These are phyloP conservation scores for Strobilomyces confusus DNA, from an alignment of 768 basidiomycete genomes.

Conservation along the genomic window DNA sequence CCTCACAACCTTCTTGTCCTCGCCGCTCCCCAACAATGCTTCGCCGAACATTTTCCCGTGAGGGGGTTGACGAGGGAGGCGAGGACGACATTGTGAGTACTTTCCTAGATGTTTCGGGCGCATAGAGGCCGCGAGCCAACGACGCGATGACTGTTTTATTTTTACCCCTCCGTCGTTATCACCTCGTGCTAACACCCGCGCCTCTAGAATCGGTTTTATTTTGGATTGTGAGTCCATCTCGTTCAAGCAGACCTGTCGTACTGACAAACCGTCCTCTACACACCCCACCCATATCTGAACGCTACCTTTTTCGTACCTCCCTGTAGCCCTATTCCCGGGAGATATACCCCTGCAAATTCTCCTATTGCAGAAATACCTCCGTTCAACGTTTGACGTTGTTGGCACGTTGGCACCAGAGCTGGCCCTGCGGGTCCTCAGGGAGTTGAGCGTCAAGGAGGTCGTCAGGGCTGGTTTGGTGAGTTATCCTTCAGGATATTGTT, in stretches of 20 bases:
- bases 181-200: constrained; percentile 1
- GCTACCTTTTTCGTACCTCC: constrained; percentile 3
- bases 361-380: constrained; percentile 78
- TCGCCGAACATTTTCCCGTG: no score
- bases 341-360: constrained; percentile 83
- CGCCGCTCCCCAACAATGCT: no score
- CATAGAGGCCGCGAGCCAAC: background rate
- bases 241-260: background rate
- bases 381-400: constrained; percentile 79
- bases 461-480: constrained; percentile 43
- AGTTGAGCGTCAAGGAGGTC: constrained; percentile 57
- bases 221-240: constrained; percentile 21
- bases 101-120: background rate
- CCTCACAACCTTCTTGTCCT: no score
- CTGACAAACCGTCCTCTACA: constrained; percentile 8
- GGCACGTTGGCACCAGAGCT: constrained; percentile 66
- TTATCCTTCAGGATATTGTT: background rate
- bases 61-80: no score
- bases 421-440: constrained; percentile 58
- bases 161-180: background rate
- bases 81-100: no score
- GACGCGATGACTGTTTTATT: background rate
- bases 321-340: constrained; percentile 70
- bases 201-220: constrained; percentile 25
- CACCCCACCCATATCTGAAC: no score